A percentile compares a stretch with the other conserved stretches of the same genome.
phyloP scores from a whole-genome alignment of 2,329 filamentous ascomycete species.

The Volutella citrinella region DNA sequence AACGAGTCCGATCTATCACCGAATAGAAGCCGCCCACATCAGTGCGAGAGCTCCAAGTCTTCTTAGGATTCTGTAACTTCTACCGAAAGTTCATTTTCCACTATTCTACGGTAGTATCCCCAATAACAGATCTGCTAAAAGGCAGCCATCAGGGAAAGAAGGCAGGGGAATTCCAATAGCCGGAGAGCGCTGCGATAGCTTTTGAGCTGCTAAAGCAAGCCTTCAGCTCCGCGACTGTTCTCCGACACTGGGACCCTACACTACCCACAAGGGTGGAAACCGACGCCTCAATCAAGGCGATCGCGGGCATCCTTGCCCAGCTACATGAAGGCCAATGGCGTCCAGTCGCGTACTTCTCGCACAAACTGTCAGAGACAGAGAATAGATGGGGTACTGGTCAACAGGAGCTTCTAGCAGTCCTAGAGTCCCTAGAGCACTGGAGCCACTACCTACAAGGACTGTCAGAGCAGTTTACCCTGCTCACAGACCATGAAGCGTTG shows the following conservation, averaged over 20 bases:
- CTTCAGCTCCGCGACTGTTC: neutral
- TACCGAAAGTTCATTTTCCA: slow-evolving; percentile 2
- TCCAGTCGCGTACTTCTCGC: neutral
- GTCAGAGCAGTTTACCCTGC: neutral
- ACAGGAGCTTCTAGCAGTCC: neutral
- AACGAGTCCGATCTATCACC: no score
- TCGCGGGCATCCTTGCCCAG: neutral
- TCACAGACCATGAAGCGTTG: neutral
- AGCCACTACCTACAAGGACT: neutral
- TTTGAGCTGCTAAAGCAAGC: neutral
- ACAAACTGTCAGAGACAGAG: neutral
- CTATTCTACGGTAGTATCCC: slow-evolving; percentile 2
- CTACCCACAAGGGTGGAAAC: neutral
- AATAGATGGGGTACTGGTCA: neutral
- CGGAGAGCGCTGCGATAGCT: neutral
- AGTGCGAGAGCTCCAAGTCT: slow-evolving; percentile 3
- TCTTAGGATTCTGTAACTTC: no score
- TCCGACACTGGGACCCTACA: neutral
- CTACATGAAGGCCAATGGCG: neutral
- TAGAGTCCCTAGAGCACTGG: neutral
- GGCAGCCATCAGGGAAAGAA: no score
- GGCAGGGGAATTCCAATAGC: neutral
- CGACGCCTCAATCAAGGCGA: neutral
- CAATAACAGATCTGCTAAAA: neutral
- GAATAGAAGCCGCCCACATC: no score